phyloP scores from a whole-genome alignment of 148 eudicot genomes.

The Beta vulgaris region DNA sequence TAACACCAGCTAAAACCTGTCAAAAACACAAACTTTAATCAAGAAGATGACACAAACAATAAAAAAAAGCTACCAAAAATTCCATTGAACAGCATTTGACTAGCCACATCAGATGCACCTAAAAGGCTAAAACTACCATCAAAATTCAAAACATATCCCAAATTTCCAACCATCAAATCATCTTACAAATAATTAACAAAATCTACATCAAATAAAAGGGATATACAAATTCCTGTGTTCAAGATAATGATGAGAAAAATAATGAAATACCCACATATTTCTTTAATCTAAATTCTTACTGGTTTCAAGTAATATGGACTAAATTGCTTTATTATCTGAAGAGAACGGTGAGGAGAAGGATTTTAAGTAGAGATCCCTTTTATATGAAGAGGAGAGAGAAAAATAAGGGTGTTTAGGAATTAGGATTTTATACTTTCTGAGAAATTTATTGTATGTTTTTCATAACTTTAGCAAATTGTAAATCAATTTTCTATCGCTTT shows the following conservation, averaged over 20 bases:
- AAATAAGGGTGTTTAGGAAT: conserved; percentile 9
- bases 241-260: background rate
- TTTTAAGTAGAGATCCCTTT: conserved; percentile 19
- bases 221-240: background rate
- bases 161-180: background rate
- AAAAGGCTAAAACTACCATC: background rate
- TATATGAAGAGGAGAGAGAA: background rate
- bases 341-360: conserved; percentile 16
- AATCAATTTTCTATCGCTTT: background rate
- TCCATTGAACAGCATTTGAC: background rate
- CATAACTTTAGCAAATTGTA: background rate
- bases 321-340: conserved; percentile 1
- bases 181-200: background rate
- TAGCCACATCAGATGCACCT: background rate
- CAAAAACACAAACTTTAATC: background rate
- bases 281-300: no score
- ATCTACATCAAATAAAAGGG: background rate
- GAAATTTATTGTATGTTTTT: background rate
- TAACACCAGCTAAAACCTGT: conserved; percentile 21
- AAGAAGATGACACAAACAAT: background rate
- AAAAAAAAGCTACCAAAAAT: background rate
- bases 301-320: background rate
- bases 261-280: background rate
- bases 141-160: background rate
- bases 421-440: conserved; percentile 21